Evolutionary conservation across 345 rosid genomes (phyloP), one percentile per base, ranked within the genome.

Genomic region (Hibiscus tridactylites): DNA sequence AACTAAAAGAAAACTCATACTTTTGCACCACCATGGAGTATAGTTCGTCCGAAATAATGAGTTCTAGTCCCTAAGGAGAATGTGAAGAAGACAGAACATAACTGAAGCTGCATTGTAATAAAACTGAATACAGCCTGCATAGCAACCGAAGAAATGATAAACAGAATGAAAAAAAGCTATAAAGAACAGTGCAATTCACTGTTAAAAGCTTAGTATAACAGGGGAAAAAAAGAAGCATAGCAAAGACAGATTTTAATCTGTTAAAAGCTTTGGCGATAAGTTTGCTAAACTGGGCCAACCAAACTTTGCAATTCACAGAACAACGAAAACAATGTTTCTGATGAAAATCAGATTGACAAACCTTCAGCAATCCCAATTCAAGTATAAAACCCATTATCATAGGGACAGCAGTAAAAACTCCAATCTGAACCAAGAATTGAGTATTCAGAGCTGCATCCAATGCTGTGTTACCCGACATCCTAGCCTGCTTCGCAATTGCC

Each of bases 21-120:
- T 79, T 90, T 92, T 71, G 99, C 99, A 77, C 99, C 99, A 71
- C 99, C 99, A 54, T 95, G 99, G 77, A 95, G 98, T 61, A 95
- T 90, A 60, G 99, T 95, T 53, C 99, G 97, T n/a, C 99, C 99
- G 86, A 95, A 95, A 81, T 95, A 95, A 85, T 95, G 99, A 76
- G 99, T 95, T 71, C 87, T 89, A 37, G 99, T 95, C 68, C 99
- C 99, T 60, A 95, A 81, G 11, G 99, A 92, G 85, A 95, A 95
- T 54, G 99, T 95, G 84, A 95, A 95, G 89, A 95, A 95, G 80
- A 95, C 98, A 0, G 99, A 95, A 76, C 96, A 95, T 74, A 95
- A 72, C 84, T 95, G 98, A 71, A 95, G 91, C 71, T 95, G 99
- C 99, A 95, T 95, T 2, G 97, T 92, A 69, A 92, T 88, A 76